Evolutionary conservation across 768 basidiomycete species (phyloP), one percentile per base, ranked within the genome.

Genomic region (Daedalea quercina): DNA sequence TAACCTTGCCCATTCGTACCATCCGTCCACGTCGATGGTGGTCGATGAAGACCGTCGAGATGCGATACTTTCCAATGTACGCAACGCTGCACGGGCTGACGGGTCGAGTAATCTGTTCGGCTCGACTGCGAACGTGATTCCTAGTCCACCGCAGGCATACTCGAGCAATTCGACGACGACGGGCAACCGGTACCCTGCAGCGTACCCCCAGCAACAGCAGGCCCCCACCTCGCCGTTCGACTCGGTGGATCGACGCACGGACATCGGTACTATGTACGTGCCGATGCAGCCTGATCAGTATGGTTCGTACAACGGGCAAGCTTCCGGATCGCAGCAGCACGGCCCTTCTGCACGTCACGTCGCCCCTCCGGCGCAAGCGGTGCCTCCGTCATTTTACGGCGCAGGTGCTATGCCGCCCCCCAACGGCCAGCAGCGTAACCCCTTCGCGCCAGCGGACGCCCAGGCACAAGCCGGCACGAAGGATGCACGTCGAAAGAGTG

Each of bases 261-360:
- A 87, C 47, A 80, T 87, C 34, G 80, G 79, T 40, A 78, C 78
- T 52, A 66, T 92, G 68, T 93, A 83, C 63, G 83, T 83, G 34
- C 89, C 90, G 1, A 78, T 93, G 76, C 90, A 91, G 65, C 85
- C 90, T 31, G 90, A 92, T 23, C 84, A 85, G 58, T 90, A 80
- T 66, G 76, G 77, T 56, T 63, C 77, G 33, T 87, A 87, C 61
- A 63, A 71, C 49, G 66, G 65, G 37, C 63, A 70, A 19, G 65
- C 68, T 12, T 61, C 75, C 20, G 59, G 60, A 67, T 54, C 54
- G 26, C 66, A 65, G 25, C 56, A 69, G 44, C 64, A 60, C 25
- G 63, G 51, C 19, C 56, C 61, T 15, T 54, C 70, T 12, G 57
- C 63, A n/a, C 71, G 78, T 55, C 79, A 78, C 54, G 73, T 78